These are phyloP conservation scores for Jamesozyma jinghongensis DNA, from an alignment of 805 yeast genomes.

Conservation along the genomic window DNA sequence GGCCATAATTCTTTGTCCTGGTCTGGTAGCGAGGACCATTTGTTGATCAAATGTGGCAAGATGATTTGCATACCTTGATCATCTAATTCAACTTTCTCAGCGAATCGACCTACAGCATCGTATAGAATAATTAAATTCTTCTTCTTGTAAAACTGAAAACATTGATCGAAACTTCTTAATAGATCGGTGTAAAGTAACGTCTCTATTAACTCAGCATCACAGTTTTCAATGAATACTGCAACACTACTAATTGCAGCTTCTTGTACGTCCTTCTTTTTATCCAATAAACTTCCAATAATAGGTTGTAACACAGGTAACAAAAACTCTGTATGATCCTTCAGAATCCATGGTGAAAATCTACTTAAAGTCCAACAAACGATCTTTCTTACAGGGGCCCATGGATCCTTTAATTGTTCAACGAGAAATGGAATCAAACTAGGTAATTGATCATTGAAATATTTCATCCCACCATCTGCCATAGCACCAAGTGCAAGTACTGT, in stretches of 20 bases:
- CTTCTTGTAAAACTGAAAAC: conserved; percentile 71
- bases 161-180: conserved; percentile 57
- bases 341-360: conserved; percentile 76
- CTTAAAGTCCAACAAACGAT: conserved; percentile 95
- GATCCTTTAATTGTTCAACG: conserved; percentile 67
- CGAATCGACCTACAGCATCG: conserved; percentile 85
- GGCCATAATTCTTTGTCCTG: conserved; percentile 87
- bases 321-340: conserved; percentile 58
- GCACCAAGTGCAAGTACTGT: conserved; percentile 94
- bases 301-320: conserved; percentile 73
- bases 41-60: conserved; percentile 70
- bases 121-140: conserved; percentile 74
- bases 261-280: conserved; percentile 86
- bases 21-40: conserved; percentile 72
- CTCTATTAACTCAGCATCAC: conserved; percentile 53
- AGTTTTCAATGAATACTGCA: conserved; percentile 70
- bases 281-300: conserved; percentile 65
- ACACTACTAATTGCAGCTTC: conserved; percentile 87
- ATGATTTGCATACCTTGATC: conserved; percentile 50
- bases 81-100: conserved; percentile 57
- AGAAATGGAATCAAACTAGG: conserved; percentile 79
- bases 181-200: conserved; percentile 55
- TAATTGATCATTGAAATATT: conserved; percentile 57
- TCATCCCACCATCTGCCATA: conserved; percentile 79
- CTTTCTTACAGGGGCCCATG: conserved; percentile 78